phyloP scores from a whole-genome alignment of 371 early-diverging fungal species.

The Apophysomyces ossiformis region DNA sequence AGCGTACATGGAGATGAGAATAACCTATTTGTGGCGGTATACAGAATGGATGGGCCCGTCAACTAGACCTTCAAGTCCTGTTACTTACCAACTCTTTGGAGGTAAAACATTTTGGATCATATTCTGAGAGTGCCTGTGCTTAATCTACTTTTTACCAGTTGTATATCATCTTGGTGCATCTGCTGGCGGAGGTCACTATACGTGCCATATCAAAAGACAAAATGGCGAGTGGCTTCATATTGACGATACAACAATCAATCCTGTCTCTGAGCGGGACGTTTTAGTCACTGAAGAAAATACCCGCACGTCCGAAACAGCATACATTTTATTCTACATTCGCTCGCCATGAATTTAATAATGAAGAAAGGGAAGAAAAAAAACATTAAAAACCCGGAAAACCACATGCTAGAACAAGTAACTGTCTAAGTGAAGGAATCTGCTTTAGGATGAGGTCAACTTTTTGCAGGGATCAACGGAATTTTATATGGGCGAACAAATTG shows the following conservation, averaged over 20 bases:
- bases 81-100: conserved; percentile 65
- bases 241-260: conserved; percentile 84
- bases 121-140: conserved; percentile 22
- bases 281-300: conserved; percentile 51
- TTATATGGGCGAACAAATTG: too few relatives aligned
- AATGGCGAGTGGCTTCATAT: conserved; percentile 88
- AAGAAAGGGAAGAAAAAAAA: conserved; percentile 11
- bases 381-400: neutral
- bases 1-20: too few relatives aligned
- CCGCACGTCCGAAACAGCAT: conserved; percentile 52
- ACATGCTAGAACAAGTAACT: neutral
- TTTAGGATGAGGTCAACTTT: too few relatives aligned
- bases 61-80: conserved; percentile 39
- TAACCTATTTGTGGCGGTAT: neutral
- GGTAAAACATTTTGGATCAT: conserved; percentile 22
- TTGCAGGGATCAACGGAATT: too few relatives aligned
- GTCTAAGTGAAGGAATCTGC: neutral
- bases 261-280: conserved; percentile 72
- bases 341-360: conserved; percentile 15
- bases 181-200: conserved; percentile 96
- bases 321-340: conserved; percentile 54
- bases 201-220: conserved; percentile 84
- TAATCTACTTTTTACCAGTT: conserved; percentile 50
- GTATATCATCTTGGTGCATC: conserved; percentile 95
- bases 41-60: conserved; percentile 68